These are phyloP conservation scores for Xerocomellus amylosporus DNA, from an alignment of 768 basidiomycete species.

Conservation along the genomic window DNA sequence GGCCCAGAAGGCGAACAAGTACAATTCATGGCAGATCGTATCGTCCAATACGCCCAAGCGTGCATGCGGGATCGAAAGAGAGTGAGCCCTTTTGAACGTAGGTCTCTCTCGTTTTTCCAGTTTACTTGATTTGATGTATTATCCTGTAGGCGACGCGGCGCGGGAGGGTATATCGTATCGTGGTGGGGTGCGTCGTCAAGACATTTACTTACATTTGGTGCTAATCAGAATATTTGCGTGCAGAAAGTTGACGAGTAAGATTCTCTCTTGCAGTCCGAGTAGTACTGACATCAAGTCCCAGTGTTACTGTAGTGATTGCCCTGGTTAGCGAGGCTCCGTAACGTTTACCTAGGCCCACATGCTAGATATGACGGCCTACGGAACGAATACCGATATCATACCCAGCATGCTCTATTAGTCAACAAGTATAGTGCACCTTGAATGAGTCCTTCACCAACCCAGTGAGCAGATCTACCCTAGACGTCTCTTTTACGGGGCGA, in stretches of 20 bases:
- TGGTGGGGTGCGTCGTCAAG: constrained; percentile 63
- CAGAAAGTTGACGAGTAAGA: constrained; percentile 83
- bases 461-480: background rate
- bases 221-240: constrained; percentile 1
- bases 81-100: constrained; percentile 74
- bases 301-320: constrained; percentile 69
- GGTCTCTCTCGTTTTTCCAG: constrained; percentile 24
- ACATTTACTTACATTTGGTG: constrained; percentile 3
- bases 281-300: constrained; percentile 28
- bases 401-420: background rate
- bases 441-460: background rate
- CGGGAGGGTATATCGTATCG: constrained; percentile 61
- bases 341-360: background rate
- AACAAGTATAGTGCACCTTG: background rate
- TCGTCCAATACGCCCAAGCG: constrained; percentile 63
- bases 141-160: constrained; percentile 53
- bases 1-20: constrained; percentile 59
- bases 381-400: background rate
- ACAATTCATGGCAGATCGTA: constrained; percentile 67
- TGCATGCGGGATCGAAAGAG: constrained; percentile 68
- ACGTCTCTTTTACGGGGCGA: background rate
- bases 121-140: constrained; percentile 4
- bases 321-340: constrained; percentile 63
- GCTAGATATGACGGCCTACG: background rate
- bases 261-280: background rate